Percentiles rank a stretch among this genome's conserved stretches.
phyloP scores from a whole-genome alignment of 805 yeast species.

The Ogataea siamensis region DNA sequence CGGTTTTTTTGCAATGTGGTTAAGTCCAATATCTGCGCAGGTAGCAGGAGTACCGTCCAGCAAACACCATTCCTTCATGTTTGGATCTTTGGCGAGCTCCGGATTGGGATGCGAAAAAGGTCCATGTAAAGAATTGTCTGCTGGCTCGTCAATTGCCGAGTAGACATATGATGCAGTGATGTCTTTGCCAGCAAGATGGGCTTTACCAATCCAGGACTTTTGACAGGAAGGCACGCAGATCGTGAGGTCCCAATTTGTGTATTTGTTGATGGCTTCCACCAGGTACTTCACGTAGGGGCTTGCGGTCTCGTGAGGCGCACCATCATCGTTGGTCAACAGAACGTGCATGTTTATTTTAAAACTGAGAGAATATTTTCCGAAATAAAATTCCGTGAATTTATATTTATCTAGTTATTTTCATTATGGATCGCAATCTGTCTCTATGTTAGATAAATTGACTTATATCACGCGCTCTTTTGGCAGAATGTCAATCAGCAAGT shows the following conservation, averaged over 20 bases:
- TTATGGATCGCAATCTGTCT: slow-evolving; percentile 3
- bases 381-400: background rate
- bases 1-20: slow-evolving; percentile 59
- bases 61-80: slow-evolving; percentile 75
- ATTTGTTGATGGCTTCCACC: slow-evolving; percentile 59
- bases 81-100: slow-evolving; percentile 36
- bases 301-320: slow-evolving; percentile 75
- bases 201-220: slow-evolving; percentile 96
- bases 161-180: slow-evolving; percentile 64
- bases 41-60: slow-evolving; percentile 96
- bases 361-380: slow-evolving; percentile 13
- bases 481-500: slow-evolving; percentile 57
- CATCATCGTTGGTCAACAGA: slow-evolving; percentile 86
- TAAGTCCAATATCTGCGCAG: slow-evolving; percentile 85
- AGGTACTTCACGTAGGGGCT: slow-evolving; percentile 86
- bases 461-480: slow-evolving; percentile 63
- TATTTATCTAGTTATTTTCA: slow-evolving; percentile 3
- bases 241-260: slow-evolving; percentile 82
- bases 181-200: slow-evolving; percentile 81
- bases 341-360: slow-evolving; percentile 16
- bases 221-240: slow-evolving; percentile 83
- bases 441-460: slow-evolving; percentile 4
- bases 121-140: slow-evolving; percentile 59
- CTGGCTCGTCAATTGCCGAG: slow-evolving; percentile 43
- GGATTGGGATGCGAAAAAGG: slow-evolving; percentile 58